Evolutionary conservation across 805 yeast species (phyloP), one percentile per base, ranked within the genome.

Genomic region (Debaryomyces hansenii): DNA sequence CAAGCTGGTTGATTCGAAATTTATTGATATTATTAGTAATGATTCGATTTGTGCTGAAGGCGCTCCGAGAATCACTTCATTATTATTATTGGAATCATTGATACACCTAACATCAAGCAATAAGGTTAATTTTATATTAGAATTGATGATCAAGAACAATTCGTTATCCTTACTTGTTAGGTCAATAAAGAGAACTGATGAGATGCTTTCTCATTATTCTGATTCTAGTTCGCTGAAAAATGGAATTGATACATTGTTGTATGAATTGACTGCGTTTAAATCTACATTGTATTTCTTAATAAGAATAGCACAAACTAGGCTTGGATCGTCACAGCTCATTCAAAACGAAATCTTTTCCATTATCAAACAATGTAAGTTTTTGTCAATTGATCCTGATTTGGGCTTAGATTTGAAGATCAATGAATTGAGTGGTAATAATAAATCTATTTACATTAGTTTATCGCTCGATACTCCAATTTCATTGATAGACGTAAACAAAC

Each of bases 21-120:
- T 90, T 43, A 72, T 89, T 21, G 83, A 80, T 15, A 74, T 79
- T 1, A 74, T 90, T 28, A 84, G 89, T 58, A 82, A 80, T 49
- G 98, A 94, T 67, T 84, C 94, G 0, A 78, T 89, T 12, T 74
- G 82, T 44, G 90, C 91, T 2, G 94, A 87, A 54, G 94, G 92
- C 1, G 70, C 85, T 0, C 78, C 85, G 6, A 78, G 94, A 53
- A 77, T 90, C 9, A 83, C 92, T 0, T 84, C 96, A 2, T 70
- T 91, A 11, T 60, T 90, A n/a, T 69, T 91, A 11, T 63, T 94
- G 51, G 96, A 90, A 55, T 75, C 85, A 1, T 64, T 84, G 42
- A 75, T 83, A 21, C 83, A 81, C 47, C 62, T 83, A 33, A 78
- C 85, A 1, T 74, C 76, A 28, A 56, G 67, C n/a, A 72, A 74